Evolutionary conservation across 345 rosid species (phyloP).

Genomic region (Arabis hirsuta): DNA sequence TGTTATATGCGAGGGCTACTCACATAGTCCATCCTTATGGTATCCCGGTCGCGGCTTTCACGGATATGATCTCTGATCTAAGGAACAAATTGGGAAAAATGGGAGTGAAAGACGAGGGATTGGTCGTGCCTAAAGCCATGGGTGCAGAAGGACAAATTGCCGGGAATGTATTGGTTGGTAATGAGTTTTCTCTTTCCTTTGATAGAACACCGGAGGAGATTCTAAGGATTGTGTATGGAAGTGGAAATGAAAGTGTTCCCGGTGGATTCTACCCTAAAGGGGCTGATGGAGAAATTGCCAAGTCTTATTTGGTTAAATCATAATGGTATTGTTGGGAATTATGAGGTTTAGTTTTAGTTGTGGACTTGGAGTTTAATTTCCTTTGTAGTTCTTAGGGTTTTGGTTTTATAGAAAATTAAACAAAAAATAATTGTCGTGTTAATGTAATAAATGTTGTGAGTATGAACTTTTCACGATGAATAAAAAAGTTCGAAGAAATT

Average conservation of each 20-base stretch:
- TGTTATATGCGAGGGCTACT: constrained; percentile 51
- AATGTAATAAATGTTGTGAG: constrained; percentile 19
- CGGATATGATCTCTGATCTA: constrained; percentile 32
- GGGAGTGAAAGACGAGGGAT: constrained; percentile 65
- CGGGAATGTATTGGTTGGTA: constrained; percentile 67
- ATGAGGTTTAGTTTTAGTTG: constrained; percentile 21
- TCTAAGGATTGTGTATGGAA: constrained; percentile 65
- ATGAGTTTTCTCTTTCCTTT: constrained; percentile 49
- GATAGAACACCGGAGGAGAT: constrained; percentile 65
- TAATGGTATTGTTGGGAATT: neutral
- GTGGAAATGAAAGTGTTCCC: constrained; percentile 55
- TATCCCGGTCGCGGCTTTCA: constrained; percentile 35
- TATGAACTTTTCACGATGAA: neutral
- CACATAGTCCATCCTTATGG: constrained; percentile 44
- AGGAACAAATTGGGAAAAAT: constrained; percentile 37
- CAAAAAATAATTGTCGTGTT: constrained; percentile 9
- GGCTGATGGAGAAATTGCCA: constrained; percentile 63
- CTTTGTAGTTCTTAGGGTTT: constrained; percentile 18
- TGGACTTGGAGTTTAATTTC: constrained; percentile 1
- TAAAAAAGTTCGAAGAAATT: neutral
- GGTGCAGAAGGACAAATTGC: constrained; percentile 53
- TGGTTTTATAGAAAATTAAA: constrained; percentile 9
- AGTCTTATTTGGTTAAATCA: constrained; percentile 38
- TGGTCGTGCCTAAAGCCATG: constrained; percentile 33
- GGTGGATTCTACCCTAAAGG: constrained; percentile 78